Conservation (phyloP, 306 rosid species). For the Vicia sativa region DNA sequence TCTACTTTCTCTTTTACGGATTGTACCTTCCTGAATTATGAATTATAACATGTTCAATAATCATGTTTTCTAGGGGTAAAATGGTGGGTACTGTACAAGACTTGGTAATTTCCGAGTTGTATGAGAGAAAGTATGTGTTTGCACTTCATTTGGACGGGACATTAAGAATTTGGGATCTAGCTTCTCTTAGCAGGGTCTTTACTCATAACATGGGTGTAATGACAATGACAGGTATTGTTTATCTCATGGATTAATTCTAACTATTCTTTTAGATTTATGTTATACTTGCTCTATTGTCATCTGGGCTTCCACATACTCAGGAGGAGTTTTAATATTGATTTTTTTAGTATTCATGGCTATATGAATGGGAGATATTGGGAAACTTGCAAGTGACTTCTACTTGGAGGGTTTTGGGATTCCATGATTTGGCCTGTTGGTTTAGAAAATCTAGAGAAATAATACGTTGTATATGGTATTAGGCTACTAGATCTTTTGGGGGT, state of each 20-base stretch:
- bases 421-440: slow-evolving; percentile 21
- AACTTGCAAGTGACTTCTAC: slow-evolving; percentile 21
- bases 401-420: slow-evolving; percentile 32
- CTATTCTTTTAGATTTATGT: slow-evolving; percentile 21
- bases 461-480: slow-evolving; percentile 10
- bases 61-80: slow-evolving; percentile 72
- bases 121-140: slow-evolving; percentile 66
- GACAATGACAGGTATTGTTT: slow-evolving; percentile 60
- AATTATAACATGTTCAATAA: slow-evolving; percentile 25
- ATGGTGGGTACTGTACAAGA: slow-evolving; percentile 70
- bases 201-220: slow-evolving; percentile 57
- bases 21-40: slow-evolving; percentile 17
- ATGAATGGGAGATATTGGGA: slow-evolving; percentile 28
- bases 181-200: slow-evolving; percentile 57
- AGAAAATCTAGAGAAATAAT: slow-evolving; percentile 27
- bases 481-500: slow-evolving; percentile 20
- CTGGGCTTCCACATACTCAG: slow-evolving; percentile 7
- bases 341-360: slow-evolving; percentile 21
- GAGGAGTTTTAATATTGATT: slow-evolving; percentile 14
- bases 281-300: slow-evolving; percentile 10
- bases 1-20: slow-evolving; percentile 23
- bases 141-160: slow-evolving; percentile 85
- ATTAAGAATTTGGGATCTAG: slow-evolving; percentile 84
- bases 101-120: slow-evolving; percentile 64
- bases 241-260: slow-evolving; percentile 9